A percentile compares a stretch with the other conserved stretches of the same genome.
These are phyloP conservation scores for Fusarium heterosporum DNA, from an alignment of 2,329 filamentous ascomycete genomes.

Conservation along the genomic window DNA sequence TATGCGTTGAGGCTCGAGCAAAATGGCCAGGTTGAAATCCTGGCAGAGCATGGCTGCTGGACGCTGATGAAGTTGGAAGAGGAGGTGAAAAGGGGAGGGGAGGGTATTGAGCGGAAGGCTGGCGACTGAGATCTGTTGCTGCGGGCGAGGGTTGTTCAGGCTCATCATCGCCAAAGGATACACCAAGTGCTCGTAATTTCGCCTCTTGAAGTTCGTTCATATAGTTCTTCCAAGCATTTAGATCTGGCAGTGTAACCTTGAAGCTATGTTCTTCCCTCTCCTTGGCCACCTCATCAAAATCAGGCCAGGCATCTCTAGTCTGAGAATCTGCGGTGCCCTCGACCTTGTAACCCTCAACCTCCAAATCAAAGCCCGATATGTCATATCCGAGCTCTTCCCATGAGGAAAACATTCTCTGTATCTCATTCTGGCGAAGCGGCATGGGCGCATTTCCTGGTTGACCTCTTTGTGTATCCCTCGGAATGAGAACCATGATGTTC, in stretches of 20 bases:
- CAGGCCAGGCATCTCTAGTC: constrained; percentile 77
- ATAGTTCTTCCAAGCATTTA: constrained; percentile 79
- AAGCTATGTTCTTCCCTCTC: constrained; percentile 67
- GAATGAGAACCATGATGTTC: constrained; percentile 77
- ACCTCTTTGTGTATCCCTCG: constrained; percentile 74
- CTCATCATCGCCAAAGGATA: constrained; percentile 82
- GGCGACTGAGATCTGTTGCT: constrained; percentile 71
- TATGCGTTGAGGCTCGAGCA: constrained; percentile 70
- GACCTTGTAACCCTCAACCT: constrained; percentile 57
- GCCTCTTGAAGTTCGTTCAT: constrained; percentile 87
- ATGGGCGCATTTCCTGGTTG: constrained; percentile 64
- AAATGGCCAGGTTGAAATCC: constrained; percentile 70
- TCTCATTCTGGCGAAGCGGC: constrained; percentile 67
- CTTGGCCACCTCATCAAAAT: constrained; percentile 65
- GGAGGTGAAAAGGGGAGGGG: constrained; percentile 86
- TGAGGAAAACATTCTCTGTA: constrained; percentile 70
- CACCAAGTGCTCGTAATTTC: constrained; percentile 90
- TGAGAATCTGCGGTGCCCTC: constrained; percentile 63
- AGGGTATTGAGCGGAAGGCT: constrained; percentile 79
- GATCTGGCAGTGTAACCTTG: constrained; percentile 76
- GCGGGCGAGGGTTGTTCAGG: constrained; percentile 73
- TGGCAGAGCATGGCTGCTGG: constrained; percentile 71
- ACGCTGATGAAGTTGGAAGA: constrained; percentile 80
- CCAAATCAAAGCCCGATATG: constrained; percentile 74
- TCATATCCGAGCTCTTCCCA: constrained; percentile 79